Conservation (phyloP, 805 yeast genomes). For the Candida chauliodis region DNA sequence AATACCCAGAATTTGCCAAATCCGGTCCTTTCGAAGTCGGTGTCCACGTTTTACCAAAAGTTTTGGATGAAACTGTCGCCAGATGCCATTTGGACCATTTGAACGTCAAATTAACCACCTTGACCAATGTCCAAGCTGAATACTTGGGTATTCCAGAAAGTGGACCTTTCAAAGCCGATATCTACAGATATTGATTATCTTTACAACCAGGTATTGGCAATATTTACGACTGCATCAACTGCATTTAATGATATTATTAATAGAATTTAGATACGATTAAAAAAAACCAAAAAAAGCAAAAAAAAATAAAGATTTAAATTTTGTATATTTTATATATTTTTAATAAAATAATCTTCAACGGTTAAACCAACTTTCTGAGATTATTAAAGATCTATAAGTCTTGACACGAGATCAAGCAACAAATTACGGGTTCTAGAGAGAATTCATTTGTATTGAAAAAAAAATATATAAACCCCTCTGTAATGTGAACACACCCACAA, state of each 20-base stretch:
- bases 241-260: slow-evolving; percentile 26
- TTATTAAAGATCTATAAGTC: background rate
- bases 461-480: too few relatives aligned
- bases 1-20: slow-evolving; percentile 86
- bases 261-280: background rate
- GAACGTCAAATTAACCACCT: slow-evolving; percentile 80
- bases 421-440: too few relatives aligned
- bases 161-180: slow-evolving; percentile 98
- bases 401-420: too few relatives aligned
- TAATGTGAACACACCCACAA: too few relatives aligned
- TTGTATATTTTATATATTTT: slow-evolving; percentile 19
- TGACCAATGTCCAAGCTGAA: slow-evolving; percentile 80
- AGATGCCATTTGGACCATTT: slow-evolving; percentile 92
- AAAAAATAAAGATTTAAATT: slow-evolving; percentile 23
- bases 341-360: slow-evolving; percentile 40
- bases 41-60: slow-evolving; percentile 96
- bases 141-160: slow-evolving; percentile 87
- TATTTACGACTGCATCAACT: slow-evolving; percentile 38
- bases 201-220: background rate
- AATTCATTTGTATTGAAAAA: too few relatives aligned
- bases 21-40: slow-evolving; percentile 88
- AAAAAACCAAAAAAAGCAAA: slow-evolving; percentile 5
- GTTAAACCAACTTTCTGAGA: slow-evolving; percentile 15
- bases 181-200: slow-evolving; percentile 81
- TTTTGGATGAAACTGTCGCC: slow-evolving; percentile 98